Conservation (phyloP, 306 rosid species). For the Mimosa pudica region DNA sequence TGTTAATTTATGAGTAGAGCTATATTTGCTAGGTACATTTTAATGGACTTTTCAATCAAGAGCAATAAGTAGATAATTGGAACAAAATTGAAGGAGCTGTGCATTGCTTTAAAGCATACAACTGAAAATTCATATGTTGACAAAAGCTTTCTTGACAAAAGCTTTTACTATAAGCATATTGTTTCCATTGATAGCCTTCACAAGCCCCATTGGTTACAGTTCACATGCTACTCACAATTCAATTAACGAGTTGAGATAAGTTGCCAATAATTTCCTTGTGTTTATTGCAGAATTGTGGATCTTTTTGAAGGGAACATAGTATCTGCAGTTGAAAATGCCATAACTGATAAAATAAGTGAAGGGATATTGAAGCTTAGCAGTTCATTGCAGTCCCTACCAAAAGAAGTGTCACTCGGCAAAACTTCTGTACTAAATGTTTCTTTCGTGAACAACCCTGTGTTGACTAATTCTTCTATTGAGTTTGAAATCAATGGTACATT, state of each 20-base stretch:
- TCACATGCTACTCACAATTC: neutral
- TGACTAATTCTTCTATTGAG: conserved; percentile 59
- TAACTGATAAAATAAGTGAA: conserved; percentile 63
- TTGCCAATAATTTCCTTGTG: conserved; percentile 18
- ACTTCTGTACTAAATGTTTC: conserved; percentile 67
- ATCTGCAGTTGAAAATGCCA: conserved; percentile 66
- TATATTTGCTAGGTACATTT: neutral
- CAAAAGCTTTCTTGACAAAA: neutral
- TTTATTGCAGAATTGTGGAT: conserved; percentile 63
- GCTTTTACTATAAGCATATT: neutral
- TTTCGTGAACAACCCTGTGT: conserved; percentile 60
- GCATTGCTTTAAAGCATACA: neutral
- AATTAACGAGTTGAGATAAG: neutral
- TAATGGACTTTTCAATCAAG: neutral
- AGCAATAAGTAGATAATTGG: neutral
- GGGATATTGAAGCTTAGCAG: conserved; percentile 62
- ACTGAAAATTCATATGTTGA: neutral
- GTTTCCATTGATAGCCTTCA: neutral
- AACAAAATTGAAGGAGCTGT: neutral
- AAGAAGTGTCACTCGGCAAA: conserved; percentile 49
- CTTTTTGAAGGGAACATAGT: conserved; percentile 58
- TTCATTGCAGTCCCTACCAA: conserved; percentile 66
- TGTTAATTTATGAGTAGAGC: neutral
- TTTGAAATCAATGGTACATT: conserved; percentile 73
- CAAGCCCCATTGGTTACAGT: neutral